Percentiles rank a stretch among this genome's conserved stretches.
These are phyloP conservation scores for Sporothrix euskadiensis DNA, from an alignment of 2,329 filamentous ascomycete genomes.

Conservation along the genomic window DNA sequence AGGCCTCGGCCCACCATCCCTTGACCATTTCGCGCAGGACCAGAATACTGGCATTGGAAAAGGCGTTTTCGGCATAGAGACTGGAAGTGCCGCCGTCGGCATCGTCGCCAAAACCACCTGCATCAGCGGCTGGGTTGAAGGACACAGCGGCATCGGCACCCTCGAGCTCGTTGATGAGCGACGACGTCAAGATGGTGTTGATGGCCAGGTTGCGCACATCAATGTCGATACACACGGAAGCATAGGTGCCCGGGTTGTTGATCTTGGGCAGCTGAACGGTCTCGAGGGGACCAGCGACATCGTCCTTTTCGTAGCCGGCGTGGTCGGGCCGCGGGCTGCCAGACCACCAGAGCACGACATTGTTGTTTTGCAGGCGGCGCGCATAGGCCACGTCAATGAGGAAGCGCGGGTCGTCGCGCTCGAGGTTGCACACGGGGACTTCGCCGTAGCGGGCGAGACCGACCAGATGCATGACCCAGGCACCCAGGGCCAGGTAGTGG, in stretches of 20 bases:
- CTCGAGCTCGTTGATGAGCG: constrained; percentile 93
- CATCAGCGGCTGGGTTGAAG: constrained; percentile 67
- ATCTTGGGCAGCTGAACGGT: constrained; percentile 87
- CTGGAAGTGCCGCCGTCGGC: constrained; percentile 60
- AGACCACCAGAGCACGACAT: constrained; percentile 98
- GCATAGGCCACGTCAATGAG: constrained; percentile 96
- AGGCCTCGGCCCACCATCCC: constrained; percentile 95
- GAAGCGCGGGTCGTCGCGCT: constrained; percentile 90
- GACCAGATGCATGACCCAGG: constrained; percentile 87
- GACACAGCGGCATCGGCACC: constrained; percentile 82
- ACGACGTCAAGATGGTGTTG: constrained; percentile 95
- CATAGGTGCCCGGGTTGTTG: constrained; percentile 91
- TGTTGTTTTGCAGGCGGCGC: constrained; percentile 81
- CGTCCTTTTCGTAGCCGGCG: constrained; percentile 91
- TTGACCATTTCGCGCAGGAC: constrained; percentile 98
- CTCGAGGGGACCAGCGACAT: constrained; percentile 79
- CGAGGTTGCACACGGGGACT: constrained; percentile 91
- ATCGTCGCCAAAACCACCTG: constrained; percentile 64
- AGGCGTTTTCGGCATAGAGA: constrained; percentile 83
- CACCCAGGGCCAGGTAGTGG: constrained; percentile 88
- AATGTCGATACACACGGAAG: constrained; percentile 93
- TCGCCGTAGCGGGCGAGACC: constrained; percentile 89
- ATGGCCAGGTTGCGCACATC: constrained; percentile 93
- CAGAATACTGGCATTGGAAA: constrained; percentile 85
- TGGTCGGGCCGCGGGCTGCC: constrained; percentile 84